Percentiles rank a stretch among this genome's conserved stretches.
These are phyloP conservation scores for Verruconis gallopava DNA, from an alignment of 2,329 filamentous ascomycete genomes.

Conservation along the genomic window DNA sequence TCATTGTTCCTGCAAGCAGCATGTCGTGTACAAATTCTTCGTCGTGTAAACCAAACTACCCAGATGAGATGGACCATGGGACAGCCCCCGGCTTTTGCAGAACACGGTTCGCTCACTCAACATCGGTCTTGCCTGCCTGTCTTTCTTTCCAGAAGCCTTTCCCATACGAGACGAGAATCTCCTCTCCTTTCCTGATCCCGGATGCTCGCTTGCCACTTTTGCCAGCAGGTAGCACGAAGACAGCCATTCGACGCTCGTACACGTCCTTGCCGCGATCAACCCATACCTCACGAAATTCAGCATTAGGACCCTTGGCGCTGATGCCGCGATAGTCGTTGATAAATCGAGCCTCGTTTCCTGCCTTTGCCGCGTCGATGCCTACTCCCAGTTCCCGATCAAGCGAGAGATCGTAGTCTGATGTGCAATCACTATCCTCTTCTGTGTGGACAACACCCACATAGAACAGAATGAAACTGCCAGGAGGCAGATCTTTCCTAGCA, in stretches of 20 bases:
- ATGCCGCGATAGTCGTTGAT: constrained; percentile 42
- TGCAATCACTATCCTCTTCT: constrained; percentile 26
- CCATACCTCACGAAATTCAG: constrained; percentile 31
- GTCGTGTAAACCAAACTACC: too few relatives aligned
- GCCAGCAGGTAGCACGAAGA: constrained; percentile 37
- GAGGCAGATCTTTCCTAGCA: constrained; percentile 30
- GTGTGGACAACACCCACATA: constrained; percentile 38
- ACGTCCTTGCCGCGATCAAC: constrained; percentile 24
- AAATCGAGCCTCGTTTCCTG: constrained; percentile 40
- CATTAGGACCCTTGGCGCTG: constrained; percentile 22
- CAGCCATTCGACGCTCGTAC: constrained; percentile 35
- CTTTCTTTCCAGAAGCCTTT: constrained; percentile 34
- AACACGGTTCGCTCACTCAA: too few relatives aligned
- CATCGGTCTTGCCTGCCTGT: not conserved
- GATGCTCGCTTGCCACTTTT: constrained; percentile 33
- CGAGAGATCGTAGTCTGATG: constrained; percentile 38
- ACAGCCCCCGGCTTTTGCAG: too few relatives aligned
- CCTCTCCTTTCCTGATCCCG: constrained; percentile 35
- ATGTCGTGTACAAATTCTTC: too few relatives aligned
- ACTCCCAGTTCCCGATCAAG: constrained; percentile 36
- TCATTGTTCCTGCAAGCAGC: too few relatives aligned
- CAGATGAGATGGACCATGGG: too few relatives aligned
- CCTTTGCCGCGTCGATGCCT: constrained; percentile 34
- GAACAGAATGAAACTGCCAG: constrained; percentile 34
- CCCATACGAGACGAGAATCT: constrained; percentile 42